Conservation (phyloP, 495 filamentous ascomycete genomes). For the Cryomyces antarcticus region DNA sequence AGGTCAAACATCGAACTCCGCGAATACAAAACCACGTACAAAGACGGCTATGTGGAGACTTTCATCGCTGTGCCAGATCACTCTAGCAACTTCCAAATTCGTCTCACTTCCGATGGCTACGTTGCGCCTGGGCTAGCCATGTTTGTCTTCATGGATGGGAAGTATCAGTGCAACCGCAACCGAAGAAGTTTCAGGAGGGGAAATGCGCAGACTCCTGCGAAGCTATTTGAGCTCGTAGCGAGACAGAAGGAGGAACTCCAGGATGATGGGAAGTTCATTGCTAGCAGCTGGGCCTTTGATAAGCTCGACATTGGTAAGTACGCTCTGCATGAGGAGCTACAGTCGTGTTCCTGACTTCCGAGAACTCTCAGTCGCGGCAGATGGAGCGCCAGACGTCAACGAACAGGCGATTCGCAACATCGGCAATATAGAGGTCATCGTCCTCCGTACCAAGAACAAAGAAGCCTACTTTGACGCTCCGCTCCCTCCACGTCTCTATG, state of each 20-base stretch:
- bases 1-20: slow-evolving; percentile 15
- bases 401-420: slow-evolving; percentile 18
- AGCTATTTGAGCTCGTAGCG: slow-evolving; percentile 21
- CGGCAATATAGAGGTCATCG: slow-evolving; percentile 28
- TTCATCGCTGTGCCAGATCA: slow-evolving; percentile 22
- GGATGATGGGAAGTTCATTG: slow-evolving; percentile 19
- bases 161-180: slow-evolving; percentile 30
- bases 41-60: slow-evolving; percentile 24
- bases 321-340: neutral
- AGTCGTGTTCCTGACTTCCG: neutral
- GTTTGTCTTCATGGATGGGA: slow-evolving; percentile 29
- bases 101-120: slow-evolving; percentile 20
- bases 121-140: slow-evolving; percentile 26
- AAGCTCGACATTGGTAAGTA: slow-evolving; percentile 20
- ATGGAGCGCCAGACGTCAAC: slow-evolving; percentile 11
- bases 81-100: slow-evolving; percentile 19
- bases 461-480: neutral
- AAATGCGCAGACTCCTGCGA: neutral
- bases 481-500: neutral
- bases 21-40: slow-evolving; percentile 23
- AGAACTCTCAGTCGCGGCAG: slow-evolving; percentile 3
- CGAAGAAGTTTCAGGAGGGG: slow-evolving; percentile 4
- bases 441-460: slow-evolving; percentile 18
- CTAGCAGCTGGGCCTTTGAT: slow-evolving; percentile 24
- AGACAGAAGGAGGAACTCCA: slow-evolving; percentile 25